Evolutionary conservation across 2,329 filamentous ascomycete genomes (phyloP).

Genomic region (Tolypocladium pustulatum): DNA sequence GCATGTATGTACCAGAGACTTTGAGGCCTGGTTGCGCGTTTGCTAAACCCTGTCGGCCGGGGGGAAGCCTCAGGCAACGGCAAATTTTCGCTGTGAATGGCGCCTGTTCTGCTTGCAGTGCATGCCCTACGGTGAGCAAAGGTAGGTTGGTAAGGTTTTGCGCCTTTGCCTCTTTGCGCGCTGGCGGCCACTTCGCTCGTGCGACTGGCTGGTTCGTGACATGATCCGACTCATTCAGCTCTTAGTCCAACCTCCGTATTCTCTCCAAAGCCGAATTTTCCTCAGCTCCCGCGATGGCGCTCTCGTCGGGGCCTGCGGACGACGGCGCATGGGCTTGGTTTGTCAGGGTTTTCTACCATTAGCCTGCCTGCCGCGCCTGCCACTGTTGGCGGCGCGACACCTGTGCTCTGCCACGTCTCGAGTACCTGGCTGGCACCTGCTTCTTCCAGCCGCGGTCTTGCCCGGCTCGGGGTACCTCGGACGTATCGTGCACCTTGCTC

Average conservation of each 20-base stretch:
- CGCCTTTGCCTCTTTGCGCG: not conserved
- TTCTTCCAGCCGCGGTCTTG: not conserved
- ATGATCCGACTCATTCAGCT: constrained; percentile 7
- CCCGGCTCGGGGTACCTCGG: not conserved
- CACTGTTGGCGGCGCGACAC: not conserved
- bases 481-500: not conserved
- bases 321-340: constrained; percentile 8
- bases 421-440: not conserved
- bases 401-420: not conserved
- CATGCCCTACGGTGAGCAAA: not conserved
- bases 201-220: not conserved
- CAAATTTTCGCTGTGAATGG: not conserved
- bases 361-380: not conserved
- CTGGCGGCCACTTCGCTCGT: not conserved
- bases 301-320: constrained; percentile 1
- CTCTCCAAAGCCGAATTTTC: not conserved
- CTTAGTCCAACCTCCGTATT: not conserved
- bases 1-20: constrained; percentile 14
- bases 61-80: not conserved
- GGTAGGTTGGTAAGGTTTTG: not conserved
- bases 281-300: not conserved
- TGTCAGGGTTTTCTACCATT: not conserved
- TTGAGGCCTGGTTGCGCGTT: constrained; percentile 10
- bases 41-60: constrained; percentile 1
- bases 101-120: not conserved